Evolutionary conservation across 2,329 filamentous ascomycete species (phyloP), one percentile per base, ranked within the genome.

Genomic region (Ramichloridium luteum): DNA sequence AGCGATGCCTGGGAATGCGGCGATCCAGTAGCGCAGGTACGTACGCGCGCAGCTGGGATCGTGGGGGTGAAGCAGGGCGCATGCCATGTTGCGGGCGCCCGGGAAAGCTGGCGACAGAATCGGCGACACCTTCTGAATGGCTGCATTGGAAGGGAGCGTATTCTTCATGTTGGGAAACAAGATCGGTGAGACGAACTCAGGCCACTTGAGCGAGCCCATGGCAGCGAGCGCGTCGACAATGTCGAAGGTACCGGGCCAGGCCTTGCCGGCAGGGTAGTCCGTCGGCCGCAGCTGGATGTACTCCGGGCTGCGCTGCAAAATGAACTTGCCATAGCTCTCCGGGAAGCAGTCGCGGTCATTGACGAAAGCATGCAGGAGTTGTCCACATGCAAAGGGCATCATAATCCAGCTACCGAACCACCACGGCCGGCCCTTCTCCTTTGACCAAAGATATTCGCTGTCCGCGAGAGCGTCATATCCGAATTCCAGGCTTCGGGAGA

Each of bases 31-130:
- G 38, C 82, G 81, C 27, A 94, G 62, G 54, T 86, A 92, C 3
- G 83, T 92, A 16, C 82, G 80, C 22, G 79, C 70, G 56, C 88
- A 98, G 12, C 82, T 93, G 1, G 88, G 86, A 48, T 93, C 82
- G 12, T 72, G 67, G 0, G 88, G 86, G 53, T 98, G 88, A 2
- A 96, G 72, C 2, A 88, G 70, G 1, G 88, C 88, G 59, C 90
- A 98, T 26, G 84, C 88, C 13, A 94, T 72, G 15, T 77, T 79
- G 6, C 72, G 77, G 54, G 93, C 88, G 25, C 84, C 74, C 2
- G 88, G 88, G 50, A 96, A 88, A 0, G 88, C 88, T 16, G 80
- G 72, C 1, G 80, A 77, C 1, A 83, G 84, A 33, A 96, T 73
- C 1, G 85, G 81, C 0, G 77, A 68, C 35, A 94, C 77, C 9